Percentiles rank a stretch among this genome's conserved stretches.
phyloP scores from a whole-genome alignment of 129 eudicot genomes.

The Arctium minus region DNA sequence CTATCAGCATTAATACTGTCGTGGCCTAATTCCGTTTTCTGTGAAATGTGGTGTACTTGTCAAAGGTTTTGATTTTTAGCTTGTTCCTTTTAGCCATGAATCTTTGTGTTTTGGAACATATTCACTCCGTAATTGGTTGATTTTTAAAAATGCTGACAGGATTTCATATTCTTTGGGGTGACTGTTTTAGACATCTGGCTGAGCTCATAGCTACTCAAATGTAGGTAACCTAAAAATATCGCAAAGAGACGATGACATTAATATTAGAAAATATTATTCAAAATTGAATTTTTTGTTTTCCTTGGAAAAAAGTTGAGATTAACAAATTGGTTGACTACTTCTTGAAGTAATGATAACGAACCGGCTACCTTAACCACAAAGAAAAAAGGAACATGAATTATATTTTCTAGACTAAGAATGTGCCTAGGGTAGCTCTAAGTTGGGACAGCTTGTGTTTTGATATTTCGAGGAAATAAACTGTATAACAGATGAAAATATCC shows the following conservation, averaged over 20 bases:
- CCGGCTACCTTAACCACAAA: not conserved
- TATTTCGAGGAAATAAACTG: not conserved
- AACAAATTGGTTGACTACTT: not conserved
- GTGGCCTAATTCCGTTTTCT: slow-evolving; percentile 11
- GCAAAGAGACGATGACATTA: not conserved
- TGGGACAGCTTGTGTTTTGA: not conserved
- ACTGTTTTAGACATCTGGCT: slow-evolving; percentile 10
- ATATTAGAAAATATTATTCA: not conserved
- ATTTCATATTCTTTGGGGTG: not conserved
- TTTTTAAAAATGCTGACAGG: not conserved
- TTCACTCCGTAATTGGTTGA: not conserved
- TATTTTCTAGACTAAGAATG: no score
- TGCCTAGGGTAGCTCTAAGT: no score
- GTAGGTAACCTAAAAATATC: not conserved
- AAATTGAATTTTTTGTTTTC: not conserved
- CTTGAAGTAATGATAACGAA: not conserved
- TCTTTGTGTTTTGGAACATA: not conserved
- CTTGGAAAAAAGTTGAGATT: not conserved
- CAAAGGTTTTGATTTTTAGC: not conserved
- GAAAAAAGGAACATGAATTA: not conserved
- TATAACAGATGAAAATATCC: not conserved
- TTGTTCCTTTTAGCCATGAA: not conserved
- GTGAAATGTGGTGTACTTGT: not conserved
- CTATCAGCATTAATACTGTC: not conserved
- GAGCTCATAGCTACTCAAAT: slow-evolving; percentile 14